Base-by-base conservation (phyloP, 139 green algal species). In the Mesostigma viride region DNA sequence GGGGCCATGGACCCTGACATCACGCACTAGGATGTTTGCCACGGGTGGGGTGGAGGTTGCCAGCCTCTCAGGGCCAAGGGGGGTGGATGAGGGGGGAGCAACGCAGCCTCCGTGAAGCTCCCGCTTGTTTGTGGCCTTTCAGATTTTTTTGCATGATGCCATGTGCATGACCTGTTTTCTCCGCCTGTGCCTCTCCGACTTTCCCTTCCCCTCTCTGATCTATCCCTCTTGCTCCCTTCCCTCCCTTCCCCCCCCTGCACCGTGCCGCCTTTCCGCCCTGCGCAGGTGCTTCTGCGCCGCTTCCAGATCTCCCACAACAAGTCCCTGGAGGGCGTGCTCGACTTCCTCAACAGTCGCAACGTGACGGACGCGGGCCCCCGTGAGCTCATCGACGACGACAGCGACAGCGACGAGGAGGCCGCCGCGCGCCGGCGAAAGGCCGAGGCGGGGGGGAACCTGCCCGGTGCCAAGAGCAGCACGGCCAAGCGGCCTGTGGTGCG, bases 361-460 rank as follows among this genome's bases (percentile, higher is more conserved):
- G 77, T 97, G 65, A 97, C 91, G 2, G 90, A 96, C 68, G 90
- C 91, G 0, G 91, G 91, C 0, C 86, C 91, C 0, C 72, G 93
- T 36, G 81, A 88, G 47, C 81, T 95, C 22, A 85, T 97, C 6
- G 69, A 90, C 48, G 68, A 85, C 36, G 69, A 81, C 26, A 59
- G 81, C 62, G 85, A 87, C 57, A 31, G 32, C 28, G 75, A 81
- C 26, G 58, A 67, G 4, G 20, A 66, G 26, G 26, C 30, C 20
- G 56, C 57, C 53, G 6, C 20, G 26, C 35, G 34, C 40, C 22
- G 24, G 30, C 22, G 28, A 27, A 8, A 58, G 57, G 44, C 44
- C 24, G 17, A 62, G 34, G 35, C n/a, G 30, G 76, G 58, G n/a
- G 28, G 64, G 26, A 70, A 40, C 6, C 33, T 82, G 5, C 67